Evolutionary conservation across 306 rosid species (phyloP), one percentile per base, ranked within the genome.

Genomic region (Gillenia trifoliata): DNA sequence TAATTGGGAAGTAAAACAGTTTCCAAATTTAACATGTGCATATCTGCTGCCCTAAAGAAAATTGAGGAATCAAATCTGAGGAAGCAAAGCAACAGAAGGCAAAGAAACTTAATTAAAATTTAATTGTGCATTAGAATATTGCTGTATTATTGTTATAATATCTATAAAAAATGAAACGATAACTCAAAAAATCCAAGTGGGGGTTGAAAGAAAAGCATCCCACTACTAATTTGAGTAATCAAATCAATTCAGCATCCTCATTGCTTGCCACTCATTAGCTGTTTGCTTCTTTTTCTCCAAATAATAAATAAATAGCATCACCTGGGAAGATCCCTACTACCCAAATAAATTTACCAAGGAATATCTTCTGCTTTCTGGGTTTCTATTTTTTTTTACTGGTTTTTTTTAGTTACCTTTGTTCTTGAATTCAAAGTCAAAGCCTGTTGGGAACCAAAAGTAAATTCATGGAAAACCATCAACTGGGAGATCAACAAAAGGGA

Each of bases 401-500:
- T 38, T 38, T 38, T 8, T 64, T 59, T 19, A 59, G 26, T 43
- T 20, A 72, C 67, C 78, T 74, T 61, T 82, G 70, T 69, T 34
- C 45, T 77, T 47, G 52, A 47, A 47, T 47, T 81, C 54, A 80
- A 79, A 81, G 80, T 86, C 77, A 69, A 71, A 81, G 71, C 5
- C 56, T 71, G 70, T 29, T 8, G 64, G 78, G 79, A 45, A 71
- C 75, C 61, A 77, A 73, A 62, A 75, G 84, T 66, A 62, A 86
- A 66, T 62, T 71, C 80, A 79, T 56, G 81, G 30, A 78, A 78
- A 77, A 75, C 60, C 78, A 72, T 67, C 85, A 71, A 72, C 60
- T 80, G 64, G 82, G 73, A 76, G 72, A 78, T 78, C 80, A 75
- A 72, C 72, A 73, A 43, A 73, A 49, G 54, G 36, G 57, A 57